Evolutionary conservation across 495 filamentous ascomycete genomes (phyloP).

Genomic region (Geoglossum glabrum): DNA sequence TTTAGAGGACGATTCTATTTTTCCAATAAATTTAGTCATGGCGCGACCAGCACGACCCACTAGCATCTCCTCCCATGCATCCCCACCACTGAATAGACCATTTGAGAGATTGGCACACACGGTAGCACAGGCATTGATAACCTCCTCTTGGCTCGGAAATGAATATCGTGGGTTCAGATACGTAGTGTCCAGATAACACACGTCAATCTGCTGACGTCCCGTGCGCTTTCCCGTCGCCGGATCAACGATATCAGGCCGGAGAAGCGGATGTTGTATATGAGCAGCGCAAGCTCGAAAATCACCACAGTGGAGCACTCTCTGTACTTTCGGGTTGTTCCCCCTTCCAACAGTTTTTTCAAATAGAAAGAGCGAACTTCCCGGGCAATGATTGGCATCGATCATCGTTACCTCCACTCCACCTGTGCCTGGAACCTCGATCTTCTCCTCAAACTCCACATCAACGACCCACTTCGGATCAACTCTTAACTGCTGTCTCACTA

Average conservation of each 20-base stretch:
- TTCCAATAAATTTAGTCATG: constrained; percentile 43
- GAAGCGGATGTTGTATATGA: constrained; percentile 67
- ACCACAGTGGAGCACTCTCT: constrained; percentile 82
- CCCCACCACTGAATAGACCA: constrained; percentile 28
- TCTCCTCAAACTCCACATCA: constrained; percentile 69
- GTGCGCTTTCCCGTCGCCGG: constrained; percentile 39
- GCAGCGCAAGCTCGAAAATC: constrained; percentile 81
- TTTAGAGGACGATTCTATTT: constrained; percentile 1
- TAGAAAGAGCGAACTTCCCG: constrained; percentile 80
- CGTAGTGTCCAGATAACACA: constrained; percentile 92
- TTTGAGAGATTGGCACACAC: constrained; percentile 56
- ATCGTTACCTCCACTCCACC: constrained; percentile 74
- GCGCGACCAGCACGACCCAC: constrained; percentile 27
- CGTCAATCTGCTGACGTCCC: constrained; percentile 71
- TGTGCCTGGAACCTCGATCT: constrained; percentile 56
- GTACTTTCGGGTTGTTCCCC: constrained; percentile 33
- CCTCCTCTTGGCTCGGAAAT: constrained; percentile 73
- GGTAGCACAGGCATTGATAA: constrained; percentile 74
- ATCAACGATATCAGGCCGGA: constrained; percentile 54
- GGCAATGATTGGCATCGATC: constrained; percentile 94
- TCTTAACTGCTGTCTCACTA: constrained; percentile 66
- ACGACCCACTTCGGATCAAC: constrained; percentile 76
- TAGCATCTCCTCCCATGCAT: constrained; percentile 31
- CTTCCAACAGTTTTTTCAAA: constrained; percentile 60
- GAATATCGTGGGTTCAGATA: constrained; percentile 92